phyloP scores from a whole-genome alignment of 139 green algal species.

The Auxenochlorella protothecoides region DNA sequence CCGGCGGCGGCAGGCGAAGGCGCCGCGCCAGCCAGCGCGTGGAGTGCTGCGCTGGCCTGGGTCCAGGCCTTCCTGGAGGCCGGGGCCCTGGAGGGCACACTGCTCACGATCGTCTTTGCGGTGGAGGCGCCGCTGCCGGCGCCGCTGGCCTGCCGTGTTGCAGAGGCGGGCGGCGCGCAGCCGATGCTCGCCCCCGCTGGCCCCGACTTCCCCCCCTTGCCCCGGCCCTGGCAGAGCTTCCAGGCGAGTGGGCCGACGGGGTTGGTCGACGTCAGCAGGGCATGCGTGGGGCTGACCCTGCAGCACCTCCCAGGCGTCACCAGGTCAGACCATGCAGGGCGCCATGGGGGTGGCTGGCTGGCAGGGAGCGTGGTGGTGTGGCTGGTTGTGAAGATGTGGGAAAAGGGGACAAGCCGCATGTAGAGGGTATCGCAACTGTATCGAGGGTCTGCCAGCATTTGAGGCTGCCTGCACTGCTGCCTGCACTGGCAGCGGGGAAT shows the following conservation, averaged over 20 bases:
- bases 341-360: no score
- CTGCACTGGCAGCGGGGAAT: neutral
- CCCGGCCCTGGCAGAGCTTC: constrained; percentile 42
- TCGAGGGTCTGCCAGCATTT: neutral
- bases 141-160: neutral
- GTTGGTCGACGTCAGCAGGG: constrained; percentile 3
- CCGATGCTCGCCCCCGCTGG: neutral
- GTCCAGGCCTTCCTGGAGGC: constrained; percentile 1
- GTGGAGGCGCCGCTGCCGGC: neutral
- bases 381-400: no score
- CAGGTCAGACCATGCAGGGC: constrained; percentile 1
- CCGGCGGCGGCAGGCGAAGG: no score
- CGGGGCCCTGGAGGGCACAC: neutral
- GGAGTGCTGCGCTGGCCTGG: neutral
- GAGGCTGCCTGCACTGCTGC: neutral
- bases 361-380: no score
- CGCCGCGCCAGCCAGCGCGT: no score
- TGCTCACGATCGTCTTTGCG: no score
- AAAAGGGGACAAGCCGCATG: no score
- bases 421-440: neutral
- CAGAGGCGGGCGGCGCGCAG: neutral
- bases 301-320: constrained; percentile 46
- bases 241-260: constrained; percentile 23
- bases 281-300: constrained; percentile 23
- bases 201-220: constrained; percentile 4